These are phyloP conservation scores for Tephrocybe sp. DNA, from an alignment of 768 basidiomycete genomes.

Conservation along the genomic window DNA sequence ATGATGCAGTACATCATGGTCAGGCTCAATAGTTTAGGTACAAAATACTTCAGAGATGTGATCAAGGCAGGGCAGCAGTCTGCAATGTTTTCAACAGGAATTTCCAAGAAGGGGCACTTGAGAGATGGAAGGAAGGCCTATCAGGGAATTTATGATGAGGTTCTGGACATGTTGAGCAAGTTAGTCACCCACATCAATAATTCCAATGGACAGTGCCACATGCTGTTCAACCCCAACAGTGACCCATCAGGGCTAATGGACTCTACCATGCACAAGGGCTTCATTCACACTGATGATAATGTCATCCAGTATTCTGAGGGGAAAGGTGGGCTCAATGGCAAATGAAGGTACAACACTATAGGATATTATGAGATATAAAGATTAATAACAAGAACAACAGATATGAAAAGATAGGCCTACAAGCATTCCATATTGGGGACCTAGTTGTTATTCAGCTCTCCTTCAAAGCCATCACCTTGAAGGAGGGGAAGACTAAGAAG, in stretches of 20 bases:
- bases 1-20: too few species aligned
- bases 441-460: too few species aligned
- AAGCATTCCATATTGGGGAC: too few species aligned
- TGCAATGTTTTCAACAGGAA: too few species aligned
- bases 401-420: background rate
- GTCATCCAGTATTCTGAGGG: background rate
- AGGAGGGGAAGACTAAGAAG: too few species aligned
- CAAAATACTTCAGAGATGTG: background rate
- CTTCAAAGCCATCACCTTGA: too few species aligned
- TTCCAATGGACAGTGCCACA: background rate
- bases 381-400: background rate
- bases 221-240: background rate
- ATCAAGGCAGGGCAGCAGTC: too few species aligned
- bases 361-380: background rate
- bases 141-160: background rate
- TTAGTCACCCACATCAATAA: background rate
- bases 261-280: background rate
- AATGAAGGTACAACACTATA: background rate
- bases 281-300: background rate
- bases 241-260: background rate
- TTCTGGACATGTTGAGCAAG: background rate
- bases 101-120: too few species aligned
- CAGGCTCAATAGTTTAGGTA: too few species aligned
- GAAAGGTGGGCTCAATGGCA: background rate
- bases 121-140: too few species aligned